A percentile compares a stretch with the other conserved stretches of the same genome.
Conservation (phyloP, 1,139 yeast species). For the Torulaspora globosa region DNA sequence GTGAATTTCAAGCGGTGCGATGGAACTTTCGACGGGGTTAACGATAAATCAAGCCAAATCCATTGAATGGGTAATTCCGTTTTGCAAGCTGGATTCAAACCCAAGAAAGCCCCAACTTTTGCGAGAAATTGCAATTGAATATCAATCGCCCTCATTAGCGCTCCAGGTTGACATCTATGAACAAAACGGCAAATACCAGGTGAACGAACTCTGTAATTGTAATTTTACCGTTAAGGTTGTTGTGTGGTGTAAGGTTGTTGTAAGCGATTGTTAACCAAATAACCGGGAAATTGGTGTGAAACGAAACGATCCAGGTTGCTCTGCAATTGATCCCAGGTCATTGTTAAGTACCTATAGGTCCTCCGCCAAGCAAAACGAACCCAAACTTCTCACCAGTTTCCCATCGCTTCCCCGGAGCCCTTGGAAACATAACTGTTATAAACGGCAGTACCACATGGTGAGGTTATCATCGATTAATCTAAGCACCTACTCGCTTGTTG, state of each 20-base stretch:
- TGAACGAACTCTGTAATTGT: not conserved
- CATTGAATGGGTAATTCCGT: conserved; percentile 6
- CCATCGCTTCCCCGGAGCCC: conserved; percentile 8
- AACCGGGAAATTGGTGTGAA: not conserved
- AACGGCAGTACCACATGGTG: not conserved
- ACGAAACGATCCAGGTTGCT: not conserved
- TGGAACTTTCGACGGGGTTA: conserved; percentile 12
- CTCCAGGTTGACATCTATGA: not conserved
- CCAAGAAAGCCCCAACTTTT: conserved; percentile 6
- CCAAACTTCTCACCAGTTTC: not conserved
- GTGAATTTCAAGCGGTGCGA: not conserved
- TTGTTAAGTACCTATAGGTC: conserved; percentile 12
- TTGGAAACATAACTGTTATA: not conserved
- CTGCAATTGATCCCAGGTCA: conserved; percentile 7
- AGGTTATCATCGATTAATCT: not conserved
- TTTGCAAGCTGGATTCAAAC: conserved; percentile 16
- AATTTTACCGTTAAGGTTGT: conserved; percentile 10
- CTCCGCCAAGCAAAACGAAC: not conserved
- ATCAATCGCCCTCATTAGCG: not conserved
- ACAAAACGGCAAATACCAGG: not conserved
- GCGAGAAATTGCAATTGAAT: not conserved
- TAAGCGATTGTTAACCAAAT: conserved; percentile 7
- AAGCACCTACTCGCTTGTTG: not conserved
- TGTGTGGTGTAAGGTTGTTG: conserved; percentile 15
- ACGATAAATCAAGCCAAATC: conserved; percentile 11